A percentile compares a stretch with the other conserved stretches of the same genome.
These are phyloP conservation scores for Fusarium chlamydosporum DNA, from an alignment of 2,329 filamentous ascomycete species.

Conservation along the genomic window DNA sequence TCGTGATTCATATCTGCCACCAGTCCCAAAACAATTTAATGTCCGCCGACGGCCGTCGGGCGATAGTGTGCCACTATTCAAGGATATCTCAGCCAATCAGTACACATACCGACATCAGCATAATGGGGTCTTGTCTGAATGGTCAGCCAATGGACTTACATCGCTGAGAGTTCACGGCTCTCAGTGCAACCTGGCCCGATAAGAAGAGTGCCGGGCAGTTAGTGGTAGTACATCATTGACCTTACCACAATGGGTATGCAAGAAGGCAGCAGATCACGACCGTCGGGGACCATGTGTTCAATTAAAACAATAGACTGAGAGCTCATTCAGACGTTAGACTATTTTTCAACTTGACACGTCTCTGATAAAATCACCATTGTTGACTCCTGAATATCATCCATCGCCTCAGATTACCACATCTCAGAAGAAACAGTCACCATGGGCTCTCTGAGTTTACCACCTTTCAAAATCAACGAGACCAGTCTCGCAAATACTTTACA, in stretches of 20 bases:
- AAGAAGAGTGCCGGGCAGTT: too few relatives aligned
- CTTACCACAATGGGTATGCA: too few relatives aligned
- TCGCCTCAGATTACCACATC: neutral
- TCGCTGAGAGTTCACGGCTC: too few relatives aligned
- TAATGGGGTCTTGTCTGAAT: too few relatives aligned
- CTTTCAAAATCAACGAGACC: neutral
- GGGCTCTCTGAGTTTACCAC: neutral
- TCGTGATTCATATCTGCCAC: too few relatives aligned
- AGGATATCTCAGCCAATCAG: too few relatives aligned
- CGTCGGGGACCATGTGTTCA: neutral
- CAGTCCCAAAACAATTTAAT: neutral
- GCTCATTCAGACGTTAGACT: neutral
- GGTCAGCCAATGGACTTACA: neutral
- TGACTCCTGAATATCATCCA: too few relatives aligned
- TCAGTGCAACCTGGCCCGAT: too few relatives aligned
- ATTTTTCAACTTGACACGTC: too few relatives aligned
- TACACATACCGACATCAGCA: too few relatives aligned
- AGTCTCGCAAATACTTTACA: constrained; percentile 16
- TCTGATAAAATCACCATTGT: too few relatives aligned
- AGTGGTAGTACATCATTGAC: neutral
- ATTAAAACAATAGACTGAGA: neutral
- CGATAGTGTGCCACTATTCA: neutral
- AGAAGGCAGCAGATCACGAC: neutral
- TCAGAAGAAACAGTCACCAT: neutral
- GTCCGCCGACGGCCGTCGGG: constrained; percentile 18